These are phyloP conservation scores for Mycosarcoma mackinlayi DNA, from an alignment of 1,284 basidiomycete genomes.

Conservation along the genomic window DNA sequence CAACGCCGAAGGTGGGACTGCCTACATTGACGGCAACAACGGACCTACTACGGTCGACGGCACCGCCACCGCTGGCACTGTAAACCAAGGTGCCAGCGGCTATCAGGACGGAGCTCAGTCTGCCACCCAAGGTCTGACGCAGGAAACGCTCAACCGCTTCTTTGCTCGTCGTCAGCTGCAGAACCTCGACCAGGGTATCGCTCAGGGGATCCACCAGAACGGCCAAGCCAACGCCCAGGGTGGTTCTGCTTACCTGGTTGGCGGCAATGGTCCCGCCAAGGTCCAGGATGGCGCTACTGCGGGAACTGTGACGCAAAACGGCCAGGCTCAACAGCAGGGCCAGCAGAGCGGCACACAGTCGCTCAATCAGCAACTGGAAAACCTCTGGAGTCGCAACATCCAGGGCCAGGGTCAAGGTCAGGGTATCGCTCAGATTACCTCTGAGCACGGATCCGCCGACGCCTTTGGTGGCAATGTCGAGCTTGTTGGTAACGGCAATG, in stretches of 20 bases:
- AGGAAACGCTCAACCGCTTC: slow-evolving; percentile 29
- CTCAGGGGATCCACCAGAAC: slow-evolving; percentile 37
- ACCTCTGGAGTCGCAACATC: slow-evolving; percentile 29
- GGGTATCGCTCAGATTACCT: slow-evolving; percentile 24
- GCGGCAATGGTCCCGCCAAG: slow-evolving; percentile 22
- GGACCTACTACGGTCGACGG: slow-evolving; percentile 26
- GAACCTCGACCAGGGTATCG: slow-evolving; percentile 32
- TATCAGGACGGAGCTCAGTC: slow-evolving; percentile 34
- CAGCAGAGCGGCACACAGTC: slow-evolving; percentile 39
- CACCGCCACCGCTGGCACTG: slow-evolving; percentile 19
- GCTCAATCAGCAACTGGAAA: slow-evolving; percentile 19
- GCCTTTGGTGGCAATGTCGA: slow-evolving; percentile 26
- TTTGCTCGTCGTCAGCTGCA: slow-evolving; percentile 18
- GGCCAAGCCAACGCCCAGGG: slow-evolving; percentile 29
- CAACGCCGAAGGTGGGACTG: slow-evolving; percentile 25
- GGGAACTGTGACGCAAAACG: slow-evolving; percentile 27
- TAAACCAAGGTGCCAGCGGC: slow-evolving; percentile 24
- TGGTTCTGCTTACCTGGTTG: slow-evolving; percentile 30
- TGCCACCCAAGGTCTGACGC: slow-evolving; percentile 26
- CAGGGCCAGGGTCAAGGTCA: slow-evolving; percentile 32
- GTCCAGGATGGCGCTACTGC: slow-evolving; percentile 27
- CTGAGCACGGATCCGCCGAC: slow-evolving; percentile 28
- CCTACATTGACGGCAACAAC: slow-evolving; percentile 27
- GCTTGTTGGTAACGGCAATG: slow-evolving; percentile 18
- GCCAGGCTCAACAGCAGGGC: slow-evolving; percentile 27